These are phyloP conservation scores for Themeda triandra DNA, from an alignment of 176 grass and related monocot species.

Conservation along the genomic window DNA sequence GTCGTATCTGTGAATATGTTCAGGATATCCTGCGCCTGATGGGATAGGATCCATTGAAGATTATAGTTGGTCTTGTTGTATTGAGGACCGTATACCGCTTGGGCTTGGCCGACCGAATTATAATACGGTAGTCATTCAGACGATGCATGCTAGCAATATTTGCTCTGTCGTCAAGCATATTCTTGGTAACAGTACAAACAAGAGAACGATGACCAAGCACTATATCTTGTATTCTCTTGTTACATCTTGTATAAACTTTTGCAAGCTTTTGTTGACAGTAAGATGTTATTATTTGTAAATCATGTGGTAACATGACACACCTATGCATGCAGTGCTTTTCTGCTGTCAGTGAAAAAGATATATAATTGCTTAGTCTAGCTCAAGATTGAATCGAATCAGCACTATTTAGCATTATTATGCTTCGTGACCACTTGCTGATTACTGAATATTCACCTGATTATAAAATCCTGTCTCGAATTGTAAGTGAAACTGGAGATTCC, in stretches of 20 bases:
- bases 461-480: background rate
- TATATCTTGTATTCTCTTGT: background rate
- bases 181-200: background rate
- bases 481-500: background rate
- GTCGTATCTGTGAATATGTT: slow-evolving; percentile 19
- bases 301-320: too few relatives aligned
- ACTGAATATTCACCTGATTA: background rate
- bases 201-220: background rate
- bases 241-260: background rate
- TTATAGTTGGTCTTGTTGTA: slow-evolving; percentile 33
- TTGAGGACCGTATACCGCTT: background rate
- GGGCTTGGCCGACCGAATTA: background rate
- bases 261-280: background rate
- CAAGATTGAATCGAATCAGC: slow-evolving; percentile 24
- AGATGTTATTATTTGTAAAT: too few relatives aligned
- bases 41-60: background rate
- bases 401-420: background rate
- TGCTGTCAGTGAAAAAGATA: background rate
- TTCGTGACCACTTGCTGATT: background rate
- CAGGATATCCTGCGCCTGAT: slow-evolving; percentile 24
- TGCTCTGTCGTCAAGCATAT: background rate
- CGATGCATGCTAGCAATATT: background rate
- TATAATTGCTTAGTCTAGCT: background rate
- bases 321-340: too few relatives aligned
- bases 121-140: background rate